Evolutionary conservation across 257 asterid genomes (phyloP), one percentile per base, ranked within the genome.

Genomic region (Lithospermum erythrorhizon): DNA sequence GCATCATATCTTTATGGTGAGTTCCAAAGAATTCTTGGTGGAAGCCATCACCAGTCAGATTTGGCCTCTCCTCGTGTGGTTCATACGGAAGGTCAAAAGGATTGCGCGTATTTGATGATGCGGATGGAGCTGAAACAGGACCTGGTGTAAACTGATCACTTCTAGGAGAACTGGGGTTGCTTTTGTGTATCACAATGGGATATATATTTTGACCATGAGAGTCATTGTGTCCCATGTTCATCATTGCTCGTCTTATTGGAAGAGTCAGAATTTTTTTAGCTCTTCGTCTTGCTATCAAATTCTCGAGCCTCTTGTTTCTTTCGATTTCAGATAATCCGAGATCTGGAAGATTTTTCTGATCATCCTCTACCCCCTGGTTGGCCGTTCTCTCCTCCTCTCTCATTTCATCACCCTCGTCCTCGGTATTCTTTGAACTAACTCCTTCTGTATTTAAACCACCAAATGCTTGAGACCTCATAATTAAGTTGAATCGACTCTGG

Each of bases 71-170:
- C 76, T 93, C 99, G 18, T 76, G 90, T 0, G 95, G 95, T 37
- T 93, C 99, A 27, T 93, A 93, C 5, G 99, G 99, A 17, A 93
- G 81, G 61, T 93, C 96, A 48, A 93, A 93, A 1, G 99, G 97
- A 63, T 89, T 89, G 53, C 75, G 76, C 76, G 63, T 78, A 6
- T 91, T 91, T 22, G 81, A 24, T 79, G 89, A 57, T 32, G 87
- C 67, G 0, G 97, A 80, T 5, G 99, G 99, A 27, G 97, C 97
- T 0, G 97, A 89, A 3, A 94, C 94, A 0, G 96, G 98, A 65
- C 73, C 72, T 0, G 90, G 90, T 35, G 95, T 66, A 62, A 66
- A 57, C 16, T 65, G 74, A 11, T 53, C 58, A 47, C 15, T 16
- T 23, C 41, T 67, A 0, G 68, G 58, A 37, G 55, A 22, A 29